Conservation (phyloP, 2,329 filamentous ascomycete species). For the Dothistroma pini region DNA sequence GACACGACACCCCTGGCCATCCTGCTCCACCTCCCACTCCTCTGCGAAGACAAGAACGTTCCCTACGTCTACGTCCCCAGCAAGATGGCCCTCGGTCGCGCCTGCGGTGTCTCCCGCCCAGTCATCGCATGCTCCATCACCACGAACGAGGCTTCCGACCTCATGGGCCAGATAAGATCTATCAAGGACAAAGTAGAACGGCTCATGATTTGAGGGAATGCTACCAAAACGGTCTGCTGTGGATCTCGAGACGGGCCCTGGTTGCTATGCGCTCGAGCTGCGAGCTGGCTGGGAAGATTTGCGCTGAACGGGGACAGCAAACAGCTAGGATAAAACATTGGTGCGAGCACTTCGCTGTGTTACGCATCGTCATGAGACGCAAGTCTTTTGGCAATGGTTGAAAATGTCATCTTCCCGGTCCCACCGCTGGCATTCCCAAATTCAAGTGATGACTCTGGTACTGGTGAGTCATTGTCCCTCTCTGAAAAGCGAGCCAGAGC, state of each 20-base stretch:
- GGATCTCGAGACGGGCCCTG: no score
- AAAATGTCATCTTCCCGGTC: no score
- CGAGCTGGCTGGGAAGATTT: background rate
- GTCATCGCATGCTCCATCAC: constrained; percentile 89
- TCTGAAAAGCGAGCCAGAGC: no score
- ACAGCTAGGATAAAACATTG: no score
- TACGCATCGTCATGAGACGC: no score
- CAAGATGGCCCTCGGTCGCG: constrained; percentile 82
- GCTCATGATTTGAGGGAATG: constrained; percentile 68
- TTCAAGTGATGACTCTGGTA: no score
- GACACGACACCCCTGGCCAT: constrained; percentile 87
- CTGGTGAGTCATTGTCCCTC: no score
- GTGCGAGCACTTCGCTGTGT: no score
- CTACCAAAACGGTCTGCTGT: background rate
- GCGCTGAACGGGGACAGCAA: no score
- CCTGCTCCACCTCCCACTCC: constrained; percentile 80
- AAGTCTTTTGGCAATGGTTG: no score
- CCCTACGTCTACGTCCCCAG: constrained; percentile 54
- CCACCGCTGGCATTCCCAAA: no score
- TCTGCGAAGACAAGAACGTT: constrained; percentile 73
- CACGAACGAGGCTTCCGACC: constrained; percentile 83
- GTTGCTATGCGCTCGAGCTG: no score
- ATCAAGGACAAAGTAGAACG: constrained; percentile 93
- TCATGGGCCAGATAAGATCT: constrained; percentile 80
- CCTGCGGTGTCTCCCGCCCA: constrained; percentile 81